Evolutionary conservation across 768 basidiomycete genomes (phyloP), one percentile per base, ranked within the genome.

Genomic region (Macrolepiota dolichaula): DNA sequence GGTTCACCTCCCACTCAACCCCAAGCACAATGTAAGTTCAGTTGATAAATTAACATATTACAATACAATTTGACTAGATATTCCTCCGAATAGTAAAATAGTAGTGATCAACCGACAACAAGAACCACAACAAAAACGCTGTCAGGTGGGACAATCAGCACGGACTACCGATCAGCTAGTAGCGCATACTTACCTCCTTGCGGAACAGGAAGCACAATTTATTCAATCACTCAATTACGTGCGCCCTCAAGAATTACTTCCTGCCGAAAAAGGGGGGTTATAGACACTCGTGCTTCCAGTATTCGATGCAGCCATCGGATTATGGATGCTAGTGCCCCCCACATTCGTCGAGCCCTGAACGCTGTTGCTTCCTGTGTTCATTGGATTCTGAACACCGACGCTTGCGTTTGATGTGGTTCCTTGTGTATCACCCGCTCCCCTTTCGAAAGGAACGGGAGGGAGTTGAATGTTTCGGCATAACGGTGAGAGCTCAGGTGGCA

Each of bases 401-500:
- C 25, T 10, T 24, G 25, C 12, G 24, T 25, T 25, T 7, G 24
- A 22, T 12, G 24, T 3, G 22, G 12, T 19, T 11, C 17, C 55
- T 25, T 19, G 47, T 12, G 0, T 9, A 49, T 13, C 24, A 9
- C 47, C 12, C 7, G 5, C 11, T 4, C 62, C 63, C 51, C 12
- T 27, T 19, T 59, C 29, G n/a, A 60, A 60, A 1, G 51, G 51
- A 3, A 52, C 51, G 4, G 59, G 42, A 6, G 59, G 59, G 10
- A 53, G 42, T 1, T 27, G 38, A 36, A 32, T 13, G 12, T 22
- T 42, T 12, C 36, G 19, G 36, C 7, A 29, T 19, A 60, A 27
- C 1, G 59, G 51, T 12, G 51, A 60, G 10, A 60, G 59, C 22
- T 60, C 59, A 2, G 22, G 32, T 4, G 59, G 40, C 22, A 60